These are phyloP conservation scores for Podospora fimiseda DNA, from an alignment of 495 filamentous ascomycete species.

Conservation along the genomic window DNA sequence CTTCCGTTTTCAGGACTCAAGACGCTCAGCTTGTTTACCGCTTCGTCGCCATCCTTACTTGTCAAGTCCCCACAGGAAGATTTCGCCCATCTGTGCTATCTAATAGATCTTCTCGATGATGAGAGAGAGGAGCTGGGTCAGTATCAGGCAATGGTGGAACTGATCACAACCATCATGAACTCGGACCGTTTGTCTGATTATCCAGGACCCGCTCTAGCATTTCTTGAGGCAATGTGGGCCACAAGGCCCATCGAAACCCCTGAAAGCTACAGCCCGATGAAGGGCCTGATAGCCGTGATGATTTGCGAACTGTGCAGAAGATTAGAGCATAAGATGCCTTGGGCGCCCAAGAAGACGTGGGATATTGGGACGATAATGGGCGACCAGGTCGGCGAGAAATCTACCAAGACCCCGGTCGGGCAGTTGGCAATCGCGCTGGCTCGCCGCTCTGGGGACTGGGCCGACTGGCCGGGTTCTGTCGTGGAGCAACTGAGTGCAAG, in stretches of 20 bases:
- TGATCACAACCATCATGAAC: constrained; percentile 7
- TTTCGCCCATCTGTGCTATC: constrained; percentile 10
- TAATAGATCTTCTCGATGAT: constrained; percentile 1
- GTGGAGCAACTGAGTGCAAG: background rate
- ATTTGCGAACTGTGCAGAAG: constrained; percentile 16
- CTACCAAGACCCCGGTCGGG: constrained; percentile 1
- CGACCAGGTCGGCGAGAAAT: background rate
- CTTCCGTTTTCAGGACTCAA: constrained; percentile 4
- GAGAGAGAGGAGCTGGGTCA: background rate
- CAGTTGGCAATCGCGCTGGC: constrained; percentile 3
- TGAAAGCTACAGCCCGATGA: background rate
- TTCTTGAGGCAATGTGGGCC: background rate
- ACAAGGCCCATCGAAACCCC: background rate
- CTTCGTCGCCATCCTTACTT: background rate
- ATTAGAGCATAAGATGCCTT: constrained; percentile 2
- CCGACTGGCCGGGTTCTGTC: background rate
- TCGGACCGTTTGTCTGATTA: background rate
- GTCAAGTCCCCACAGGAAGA: constrained; percentile 1
- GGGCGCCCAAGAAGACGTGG: background rate
- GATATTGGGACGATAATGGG: constrained; percentile 9
- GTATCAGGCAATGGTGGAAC: background rate
- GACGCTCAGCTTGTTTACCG: background rate
- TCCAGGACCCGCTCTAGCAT: background rate
- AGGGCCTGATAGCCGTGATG: constrained; percentile 4
- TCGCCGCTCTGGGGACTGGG: background rate